phyloP scores from a whole-genome alignment of 805 yeast genomes.

The Candida nonsorbophila region DNA sequence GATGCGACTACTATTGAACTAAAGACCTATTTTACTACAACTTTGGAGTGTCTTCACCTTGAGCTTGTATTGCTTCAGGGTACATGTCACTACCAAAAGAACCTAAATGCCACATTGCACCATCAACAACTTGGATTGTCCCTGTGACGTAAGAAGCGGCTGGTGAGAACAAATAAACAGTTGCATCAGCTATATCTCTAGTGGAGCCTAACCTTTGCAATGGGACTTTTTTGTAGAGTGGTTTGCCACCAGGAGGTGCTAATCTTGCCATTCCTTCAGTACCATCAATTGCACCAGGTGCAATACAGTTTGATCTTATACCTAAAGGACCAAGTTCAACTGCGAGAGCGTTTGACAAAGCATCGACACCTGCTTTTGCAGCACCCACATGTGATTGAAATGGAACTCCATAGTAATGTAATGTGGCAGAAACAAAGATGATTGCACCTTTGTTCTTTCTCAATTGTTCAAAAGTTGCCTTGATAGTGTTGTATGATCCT shows the following conservation, averaged over 20 bases:
- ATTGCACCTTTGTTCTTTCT: slow-evolving; percentile 63
- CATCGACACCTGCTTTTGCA: slow-evolving; percentile 94
- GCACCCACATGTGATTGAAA: slow-evolving; percentile 89
- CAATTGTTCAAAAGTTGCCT: slow-evolving; percentile 70
- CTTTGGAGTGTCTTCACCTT: slow-evolving; percentile 21
- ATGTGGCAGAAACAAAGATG: slow-evolving; percentile 80
- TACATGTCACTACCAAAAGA: slow-evolving; percentile 26
- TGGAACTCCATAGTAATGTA: slow-evolving; percentile 86
- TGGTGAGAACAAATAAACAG: slow-evolving; percentile 77
- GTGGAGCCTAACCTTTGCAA: slow-evolving; percentile 65
- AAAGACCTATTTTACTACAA: slow-evolving; percentile 8
- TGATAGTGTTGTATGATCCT: slow-evolving; percentile 86
- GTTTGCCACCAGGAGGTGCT: slow-evolving; percentile 32
- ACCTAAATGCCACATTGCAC: slow-evolving; percentile 85
- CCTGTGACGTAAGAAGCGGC: slow-evolving; percentile 81
- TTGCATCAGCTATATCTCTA: slow-evolving; percentile 80
- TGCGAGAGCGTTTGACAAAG: slow-evolving; percentile 75
- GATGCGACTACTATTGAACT: background rate
- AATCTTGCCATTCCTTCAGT: slow-evolving; percentile 84
- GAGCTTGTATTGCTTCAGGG: slow-evolving; percentile 23
- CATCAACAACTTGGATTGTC: slow-evolving; percentile 77
- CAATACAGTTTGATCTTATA: slow-evolving; percentile 74
- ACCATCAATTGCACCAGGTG: slow-evolving; percentile 85
- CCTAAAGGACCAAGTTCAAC: slow-evolving; percentile 92
- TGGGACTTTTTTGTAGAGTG: slow-evolving; percentile 49